Evolutionary conservation across 2,329 filamentous ascomycete species (phyloP).

Genomic region (Penicillium sp.): DNA sequence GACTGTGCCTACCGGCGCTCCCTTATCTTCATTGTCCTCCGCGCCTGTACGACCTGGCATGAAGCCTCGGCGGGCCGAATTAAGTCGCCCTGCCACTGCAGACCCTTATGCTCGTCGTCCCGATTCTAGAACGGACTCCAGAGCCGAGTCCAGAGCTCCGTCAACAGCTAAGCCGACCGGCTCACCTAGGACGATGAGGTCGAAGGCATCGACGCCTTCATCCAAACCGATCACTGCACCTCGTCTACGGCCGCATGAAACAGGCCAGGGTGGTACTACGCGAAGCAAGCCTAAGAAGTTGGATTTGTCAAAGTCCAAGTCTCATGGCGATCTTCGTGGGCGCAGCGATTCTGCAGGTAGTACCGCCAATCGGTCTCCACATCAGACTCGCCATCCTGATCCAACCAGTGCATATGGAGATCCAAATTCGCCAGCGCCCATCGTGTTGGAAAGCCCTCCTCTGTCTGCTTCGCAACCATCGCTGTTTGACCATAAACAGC

Average conservation of each 20-base stretch:
- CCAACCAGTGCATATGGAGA: conserved; percentile 50
- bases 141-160: conserved; percentile 8
- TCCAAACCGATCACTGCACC: conserved; percentile 26
- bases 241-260: conserved; percentile 32
- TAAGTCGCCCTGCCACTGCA: conserved; percentile 33
- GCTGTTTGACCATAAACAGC: conserved; percentile 1
- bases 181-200: conserved; percentile 22
- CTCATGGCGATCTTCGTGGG: conserved; percentile 23
- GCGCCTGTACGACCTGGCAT: conserved; percentile 51
- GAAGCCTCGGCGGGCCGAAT: conserved; percentile 35
- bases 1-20: conserved; percentile 34
- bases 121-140: conserved; percentile 40
- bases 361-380: conserved; percentile 8
- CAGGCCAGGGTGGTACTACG: conserved; percentile 23
- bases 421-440: conserved; percentile 36
- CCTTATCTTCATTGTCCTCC: conserved; percentile 48
- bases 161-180: conserved; percentile 12
- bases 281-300: conserved; percentile 32
- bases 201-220: conserved; percentile 31
- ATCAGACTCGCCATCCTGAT: conserved; percentile 8
- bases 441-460: conserved; percentile 20
- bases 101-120: conserved; percentile 35
- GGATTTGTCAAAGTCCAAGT: conserved; percentile 29
- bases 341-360: conserved; percentile 24
- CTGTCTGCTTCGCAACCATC: conserved; percentile 14